Percentiles rank a stretch among this genome's conserved stretches.
These are phyloP conservation scores for Pseudogymnoascus sp. DNA, from an alignment of 2,329 filamentous ascomycete genomes.

Conservation along the genomic window DNA sequence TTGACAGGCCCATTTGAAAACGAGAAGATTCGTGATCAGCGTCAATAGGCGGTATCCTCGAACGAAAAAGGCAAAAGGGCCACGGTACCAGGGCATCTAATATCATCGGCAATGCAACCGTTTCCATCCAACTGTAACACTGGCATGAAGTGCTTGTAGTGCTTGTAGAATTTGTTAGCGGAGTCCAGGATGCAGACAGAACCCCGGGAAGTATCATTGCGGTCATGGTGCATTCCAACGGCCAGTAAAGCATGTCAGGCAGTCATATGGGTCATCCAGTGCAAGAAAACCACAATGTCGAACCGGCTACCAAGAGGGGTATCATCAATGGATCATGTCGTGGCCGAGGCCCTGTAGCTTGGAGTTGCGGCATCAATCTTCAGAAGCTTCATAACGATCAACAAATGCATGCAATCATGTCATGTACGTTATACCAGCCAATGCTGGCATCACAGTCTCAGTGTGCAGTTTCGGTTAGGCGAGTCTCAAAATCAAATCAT, in stretches of 20 bases:
- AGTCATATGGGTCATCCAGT: constrained; percentile 4
- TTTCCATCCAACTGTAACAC: constrained; percentile 1
- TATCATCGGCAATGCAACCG: not conserved
- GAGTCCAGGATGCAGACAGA: not conserved
- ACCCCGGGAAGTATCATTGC: constrained; percentile 1
- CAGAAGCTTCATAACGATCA: constrained; percentile 8
- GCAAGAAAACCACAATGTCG: not conserved
- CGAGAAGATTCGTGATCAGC: not conserved
- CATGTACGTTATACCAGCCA: constrained; percentile 19
- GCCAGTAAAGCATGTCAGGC: constrained; percentile 6
- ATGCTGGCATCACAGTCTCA: constrained; percentile 10
- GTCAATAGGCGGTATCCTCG: not conserved
- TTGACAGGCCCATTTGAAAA: not conserved
- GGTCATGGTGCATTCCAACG: constrained; percentile 3
- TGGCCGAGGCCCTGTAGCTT: not conserved
- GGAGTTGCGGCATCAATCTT: constrained; percentile 7
- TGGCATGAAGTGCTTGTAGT: constrained; percentile 2
- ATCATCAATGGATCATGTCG: constrained; percentile 9
- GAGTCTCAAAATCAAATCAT: constrained; percentile 24
- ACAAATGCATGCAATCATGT: constrained; percentile 19
- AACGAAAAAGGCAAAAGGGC: not conserved
- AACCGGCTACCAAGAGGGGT: constrained; percentile 3
- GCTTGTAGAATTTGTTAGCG: not conserved
- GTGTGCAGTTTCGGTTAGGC: constrained; percentile 10
- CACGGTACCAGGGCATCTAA: not conserved